phyloP scores from a whole-genome alignment of 306 rosid genomes.

The Sicyos edulis region DNA sequence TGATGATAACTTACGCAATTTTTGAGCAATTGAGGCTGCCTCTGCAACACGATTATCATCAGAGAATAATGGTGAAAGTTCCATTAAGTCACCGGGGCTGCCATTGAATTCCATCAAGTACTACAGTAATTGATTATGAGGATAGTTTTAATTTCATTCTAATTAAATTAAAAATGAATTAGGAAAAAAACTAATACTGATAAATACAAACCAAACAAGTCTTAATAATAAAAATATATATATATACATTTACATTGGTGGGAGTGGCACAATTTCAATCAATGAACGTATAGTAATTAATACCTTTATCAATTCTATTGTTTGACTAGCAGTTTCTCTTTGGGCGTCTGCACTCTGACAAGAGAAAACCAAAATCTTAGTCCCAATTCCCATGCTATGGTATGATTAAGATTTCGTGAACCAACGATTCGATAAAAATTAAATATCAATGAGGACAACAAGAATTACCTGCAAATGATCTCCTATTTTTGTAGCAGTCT shows the following conservation, averaged over 20 bases:
- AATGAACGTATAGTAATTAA: no score
- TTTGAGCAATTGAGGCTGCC: constrained; percentile 95
- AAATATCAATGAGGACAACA: constrained; percentile 12
- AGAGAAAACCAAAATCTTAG: constrained; percentile 17
- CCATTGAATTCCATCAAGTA: constrained; percentile 97
- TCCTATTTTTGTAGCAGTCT: constrained; percentile 98
- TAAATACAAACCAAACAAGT: no score
- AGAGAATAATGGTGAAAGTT: constrained; percentile 93
- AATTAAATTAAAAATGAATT: background rate
- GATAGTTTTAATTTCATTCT: constrained; percentile 26
- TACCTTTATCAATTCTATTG: constrained; percentile 92
- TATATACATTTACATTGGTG: constrained; percentile 7
- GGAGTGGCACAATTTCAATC: constrained; percentile 1
- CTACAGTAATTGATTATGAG: constrained; percentile 47
- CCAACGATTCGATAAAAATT: background rate
- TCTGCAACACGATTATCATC: constrained; percentile 98
- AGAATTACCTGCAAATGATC: constrained; percentile 93
- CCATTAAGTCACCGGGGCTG: constrained; percentile 97
- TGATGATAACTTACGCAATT: constrained; percentile 59
- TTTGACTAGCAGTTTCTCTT: constrained; percentile 94
- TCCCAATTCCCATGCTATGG: constrained; percentile 10
- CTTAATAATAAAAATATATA: no score
- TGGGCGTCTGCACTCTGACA: constrained; percentile 98
- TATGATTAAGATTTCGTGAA: background rate
- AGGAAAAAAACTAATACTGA: no score